These are phyloP conservation scores for Blastomyces gilchristii DNA, from an alignment of 2,329 filamentous ascomycete genomes.

Conservation along the genomic window DNA sequence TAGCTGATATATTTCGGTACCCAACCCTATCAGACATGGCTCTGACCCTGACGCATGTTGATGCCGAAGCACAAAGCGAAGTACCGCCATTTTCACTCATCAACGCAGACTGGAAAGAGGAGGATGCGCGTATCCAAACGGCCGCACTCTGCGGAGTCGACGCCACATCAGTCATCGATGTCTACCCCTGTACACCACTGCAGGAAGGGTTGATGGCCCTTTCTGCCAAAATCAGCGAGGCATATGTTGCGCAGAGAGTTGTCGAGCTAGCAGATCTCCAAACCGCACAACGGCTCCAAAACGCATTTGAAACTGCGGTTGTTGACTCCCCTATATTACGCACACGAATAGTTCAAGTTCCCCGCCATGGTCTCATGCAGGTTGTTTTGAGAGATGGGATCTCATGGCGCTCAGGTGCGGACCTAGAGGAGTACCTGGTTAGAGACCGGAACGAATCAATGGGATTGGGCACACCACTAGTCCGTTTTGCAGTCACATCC, in stretches of 20 bases:
- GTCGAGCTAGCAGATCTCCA: conserved; percentile 17
- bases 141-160: conserved; percentile 16
- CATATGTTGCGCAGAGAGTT: conserved; percentile 34
- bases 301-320: conserved; percentile 30
- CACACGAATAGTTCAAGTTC: conserved; percentile 27
- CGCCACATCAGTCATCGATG: conserved; percentile 19
- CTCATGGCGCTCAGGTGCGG: conserved; percentile 16
- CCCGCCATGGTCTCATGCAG: conserved; percentile 15
- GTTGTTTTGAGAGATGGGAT: conserved; percentile 20
- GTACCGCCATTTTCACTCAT: conserved; percentile 16
- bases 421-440: conserved; percentile 15
- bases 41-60: conserved; percentile 2
- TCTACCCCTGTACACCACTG: conserved; percentile 27
- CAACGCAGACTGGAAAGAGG: conserved; percentile 3
- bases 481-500: conserved; percentile 17
- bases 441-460: conserved; percentile 15
- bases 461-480: conserved; percentile 18
- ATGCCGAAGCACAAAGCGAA: conserved; percentile 3
- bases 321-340: conserved; percentile 31
- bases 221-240: conserved; percentile 28
- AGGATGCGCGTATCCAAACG: conserved; percentile 9
- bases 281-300: conserved; percentile 26
- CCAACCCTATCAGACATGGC: conserved; percentile 31
- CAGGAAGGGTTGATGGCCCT: conserved; percentile 35
- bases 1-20: conserved; percentile 22